Evolutionary conservation across 352 stramenopile species (phyloP), one percentile per base, ranked within the genome.

Genomic region (Pythium biforme): DNA sequence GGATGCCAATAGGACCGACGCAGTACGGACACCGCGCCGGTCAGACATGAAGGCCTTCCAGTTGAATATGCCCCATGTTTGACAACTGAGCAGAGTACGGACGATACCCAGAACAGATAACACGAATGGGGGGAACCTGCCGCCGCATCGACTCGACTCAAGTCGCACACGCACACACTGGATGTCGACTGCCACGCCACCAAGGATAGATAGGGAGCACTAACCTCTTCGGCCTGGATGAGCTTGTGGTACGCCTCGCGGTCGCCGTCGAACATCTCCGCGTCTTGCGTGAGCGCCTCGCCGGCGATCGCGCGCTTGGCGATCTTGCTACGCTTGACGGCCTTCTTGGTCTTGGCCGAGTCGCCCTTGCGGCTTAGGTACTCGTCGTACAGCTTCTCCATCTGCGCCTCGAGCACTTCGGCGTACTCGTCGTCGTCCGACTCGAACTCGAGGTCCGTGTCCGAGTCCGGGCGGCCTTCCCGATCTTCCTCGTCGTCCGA

Each of bases 11-110:
- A 94, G 84, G 86, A 94, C 81, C 71, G 64, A 59, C 58, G 61
- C 68, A 66, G 64, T 73, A 74, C 53, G 34, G 65, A 63, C 55
- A 60, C 63, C 66, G 62, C 65, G 39, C 41, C 70, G 55, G 77
- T 94, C 85, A 95, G 85, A 95, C 87, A 95, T 92, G 68, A 86
- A 76, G 70, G 73, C 79, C 72, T 86, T 81, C 76, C 67, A 22
- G 31, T 43, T 88, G 75, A 34, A 6, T 95, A 55, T 95, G 56
- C 87, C 87, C 87, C 84, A 92, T 88, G 71, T 84, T 95, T 93
- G 87, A 95, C 87, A 95, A 95, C 87, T 95, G 87, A 84, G 79
- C 86, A 91, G 84, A 83, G 85, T 94, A 95, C 83, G 74, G 77
- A 81, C 43, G 50, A 73, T 71, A 92, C 86, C 78, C 86, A 72